These are phyloP conservation scores for Verticillium longisporum DNA, from an alignment of 2,329 filamentous ascomycete species.

Conservation along the genomic window DNA sequence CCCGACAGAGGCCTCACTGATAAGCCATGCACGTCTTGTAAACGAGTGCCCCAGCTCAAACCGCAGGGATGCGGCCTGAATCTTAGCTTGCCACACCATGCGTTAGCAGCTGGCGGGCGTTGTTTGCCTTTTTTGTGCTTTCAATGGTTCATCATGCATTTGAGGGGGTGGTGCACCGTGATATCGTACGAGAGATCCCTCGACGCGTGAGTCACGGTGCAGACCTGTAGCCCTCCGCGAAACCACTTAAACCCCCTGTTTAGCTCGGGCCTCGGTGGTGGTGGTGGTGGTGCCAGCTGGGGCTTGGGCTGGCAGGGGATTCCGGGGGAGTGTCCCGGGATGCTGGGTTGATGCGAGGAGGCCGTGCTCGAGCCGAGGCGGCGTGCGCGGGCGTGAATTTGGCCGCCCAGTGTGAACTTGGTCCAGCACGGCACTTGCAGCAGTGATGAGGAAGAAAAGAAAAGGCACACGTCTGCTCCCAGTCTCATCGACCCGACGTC, in stretches of 20 bases:
- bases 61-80: neutral
- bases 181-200: neutral
- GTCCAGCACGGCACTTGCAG: neutral
- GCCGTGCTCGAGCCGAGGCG: constrained; percentile 6
- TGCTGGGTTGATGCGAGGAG: neutral
- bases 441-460: neutral
- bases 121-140: neutral
- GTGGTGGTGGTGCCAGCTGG: no score
- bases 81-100: neutral
- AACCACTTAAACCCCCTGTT: constrained; percentile 1
- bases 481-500: neutral
- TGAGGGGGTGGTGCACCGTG: neutral
- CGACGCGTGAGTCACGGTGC: neutral
- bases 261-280: no score
- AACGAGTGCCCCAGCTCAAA: neutral
- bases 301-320: neutral
- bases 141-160: neutral
- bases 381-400: neutral
- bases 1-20: neutral
- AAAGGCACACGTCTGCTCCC: neutral
- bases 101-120: neutral
- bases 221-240: neutral
- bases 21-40: neutral
- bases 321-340: neutral
- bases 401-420: neutral